phyloP scores from a whole-genome alignment of 129 eudicot genomes.

The Lactuca sativa region DNA sequence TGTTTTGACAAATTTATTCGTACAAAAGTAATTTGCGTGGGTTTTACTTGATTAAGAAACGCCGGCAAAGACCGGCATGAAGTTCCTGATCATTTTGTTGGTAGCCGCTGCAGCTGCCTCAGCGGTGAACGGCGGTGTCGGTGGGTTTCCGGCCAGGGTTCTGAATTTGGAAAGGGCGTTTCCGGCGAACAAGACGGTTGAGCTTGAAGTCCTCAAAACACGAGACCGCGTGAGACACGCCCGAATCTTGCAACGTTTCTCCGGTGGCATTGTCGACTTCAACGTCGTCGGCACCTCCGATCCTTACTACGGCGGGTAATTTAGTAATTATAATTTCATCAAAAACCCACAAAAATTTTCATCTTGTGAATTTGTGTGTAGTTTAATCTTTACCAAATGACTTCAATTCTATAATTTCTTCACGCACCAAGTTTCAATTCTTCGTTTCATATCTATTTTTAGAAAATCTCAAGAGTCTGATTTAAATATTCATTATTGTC shows the following conservation, averaged over 20 bases:
- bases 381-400: background rate
- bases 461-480: background rate
- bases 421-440: background rate
- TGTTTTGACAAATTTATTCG: background rate
- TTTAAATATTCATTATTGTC: conserved; percentile 23
- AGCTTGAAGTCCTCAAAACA: conserved; percentile 47
- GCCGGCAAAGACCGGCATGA: conserved; percentile 37
- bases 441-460: background rate
- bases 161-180: conserved; percentile 73
- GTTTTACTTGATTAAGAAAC: conserved; percentile 10
- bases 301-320: conserved; percentile 84
- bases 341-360: background rate
- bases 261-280: conserved; percentile 83
- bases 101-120: conserved; percentile 30
- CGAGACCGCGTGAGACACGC: conserved; percentile 78
- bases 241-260: conserved; percentile 62
- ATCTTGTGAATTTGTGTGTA: background rate
- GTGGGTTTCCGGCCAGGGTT: conserved; percentile 38
- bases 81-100: conserved; percentile 27
- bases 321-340: background rate
- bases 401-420: background rate
- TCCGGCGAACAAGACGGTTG: conserved; percentile 59
- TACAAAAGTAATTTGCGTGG: background rate
- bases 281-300: conserved; percentile 78
- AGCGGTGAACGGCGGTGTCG: conserved; percentile 33